These are phyloP conservation scores for Blastocladiella britannica DNA, from an alignment of 192 early-diverging fungal species.

Conservation along the genomic window DNA sequence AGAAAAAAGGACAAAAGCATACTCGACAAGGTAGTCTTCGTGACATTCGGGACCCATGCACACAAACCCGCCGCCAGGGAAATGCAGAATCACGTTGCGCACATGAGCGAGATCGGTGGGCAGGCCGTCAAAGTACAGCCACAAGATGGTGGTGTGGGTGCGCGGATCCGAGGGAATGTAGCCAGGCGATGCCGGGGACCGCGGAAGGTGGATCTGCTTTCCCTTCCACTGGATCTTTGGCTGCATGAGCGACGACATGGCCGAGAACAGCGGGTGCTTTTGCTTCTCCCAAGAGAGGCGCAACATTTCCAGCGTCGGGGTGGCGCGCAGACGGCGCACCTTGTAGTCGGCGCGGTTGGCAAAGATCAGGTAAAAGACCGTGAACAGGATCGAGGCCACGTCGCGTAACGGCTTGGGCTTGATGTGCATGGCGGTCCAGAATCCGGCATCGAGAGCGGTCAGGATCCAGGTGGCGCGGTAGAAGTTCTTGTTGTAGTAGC, in stretches of 20 bases:
- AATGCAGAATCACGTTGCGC: slow-evolving; percentile 31
- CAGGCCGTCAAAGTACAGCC: slow-evolving; percentile 34
- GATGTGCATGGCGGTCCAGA: slow-evolving; percentile 69
- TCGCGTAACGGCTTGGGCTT: slow-evolving; percentile 54
- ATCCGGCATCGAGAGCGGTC: slow-evolving; percentile 83
- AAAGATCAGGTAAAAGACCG: slow-evolving; percentile 62
- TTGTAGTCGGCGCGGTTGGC: slow-evolving; percentile 69
- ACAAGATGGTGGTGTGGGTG: slow-evolving; percentile 13
- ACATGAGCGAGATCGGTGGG: slow-evolving; percentile 10
- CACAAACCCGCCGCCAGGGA: slow-evolving; percentile 78
- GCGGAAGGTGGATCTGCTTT: slow-evolving; percentile 5
- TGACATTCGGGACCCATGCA: slow-evolving; percentile 74
- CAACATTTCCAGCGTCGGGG: slow-evolving; percentile 65
- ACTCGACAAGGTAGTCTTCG: slow-evolving; percentile 57
- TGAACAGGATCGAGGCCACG: slow-evolving; percentile 51
- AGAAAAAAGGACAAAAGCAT: too few relatives aligned
- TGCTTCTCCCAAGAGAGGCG: slow-evolving; percentile 79
- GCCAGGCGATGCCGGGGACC: slow-evolving; percentile 7
- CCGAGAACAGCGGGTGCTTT: slow-evolving; percentile 41
- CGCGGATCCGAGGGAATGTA: slow-evolving; percentile 6
- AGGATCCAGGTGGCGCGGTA: slow-evolving; percentile 76
- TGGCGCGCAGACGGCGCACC: slow-evolving; percentile 51
- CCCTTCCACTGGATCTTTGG: slow-evolving; percentile 20
- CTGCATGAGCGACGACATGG: slow-evolving; percentile 18
- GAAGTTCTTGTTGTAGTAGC: slow-evolving; percentile 60